Conservation (phyloP, 2,329 filamentous ascomycete species). For the Elsinoe arachidis region DNA sequence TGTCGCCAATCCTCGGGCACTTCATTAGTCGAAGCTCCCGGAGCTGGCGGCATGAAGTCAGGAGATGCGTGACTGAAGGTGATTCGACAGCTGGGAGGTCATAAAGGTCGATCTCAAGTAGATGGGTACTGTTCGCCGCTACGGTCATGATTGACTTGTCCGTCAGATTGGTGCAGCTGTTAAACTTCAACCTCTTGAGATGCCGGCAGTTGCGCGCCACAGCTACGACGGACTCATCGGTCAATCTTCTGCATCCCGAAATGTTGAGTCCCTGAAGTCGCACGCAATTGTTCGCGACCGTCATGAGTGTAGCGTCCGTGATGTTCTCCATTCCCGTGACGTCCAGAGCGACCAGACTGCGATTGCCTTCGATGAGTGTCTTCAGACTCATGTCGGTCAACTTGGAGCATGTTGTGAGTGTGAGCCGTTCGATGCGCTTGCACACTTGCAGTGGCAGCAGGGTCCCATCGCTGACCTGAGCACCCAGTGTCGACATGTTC, state of each 20-base stretch:
- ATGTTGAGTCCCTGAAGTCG: slow-evolving; percentile 89
- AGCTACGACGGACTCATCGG: slow-evolving; percentile 73
- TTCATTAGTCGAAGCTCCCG: slow-evolving; percentile 81
- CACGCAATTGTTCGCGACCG: slow-evolving; percentile 71
- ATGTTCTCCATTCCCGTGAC: slow-evolving; percentile 74
- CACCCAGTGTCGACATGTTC: slow-evolving; percentile 73
- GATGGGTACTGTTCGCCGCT: slow-evolving; percentile 78
- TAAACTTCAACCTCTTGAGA: slow-evolving; percentile 89
- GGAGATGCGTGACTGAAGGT: slow-evolving; percentile 69
- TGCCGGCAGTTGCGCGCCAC: slow-evolving; percentile 76
- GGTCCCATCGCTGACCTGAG: slow-evolving; percentile 79
- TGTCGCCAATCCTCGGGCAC: slow-evolving; percentile 75
- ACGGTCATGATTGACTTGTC: slow-evolving; percentile 78
- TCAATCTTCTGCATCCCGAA: slow-evolving; percentile 73
- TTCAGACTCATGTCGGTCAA: slow-evolving; percentile 78
- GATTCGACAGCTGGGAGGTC: slow-evolving; percentile 76
- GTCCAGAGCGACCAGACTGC: slow-evolving; percentile 77
- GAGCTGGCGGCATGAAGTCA: slow-evolving; percentile 71
- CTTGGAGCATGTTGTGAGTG: slow-evolving; percentile 78
- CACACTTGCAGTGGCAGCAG: slow-evolving; percentile 73
- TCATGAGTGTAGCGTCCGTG: slow-evolving; percentile 69
- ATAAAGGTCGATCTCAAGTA: slow-evolving; percentile 92
- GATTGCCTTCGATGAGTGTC: slow-evolving; percentile 68
- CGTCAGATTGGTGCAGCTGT: slow-evolving; percentile 77
- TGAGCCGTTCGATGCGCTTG: slow-evolving; percentile 85